Conservation (phyloP, 1,284 basidiomycete species). For the Caloboletus firmus region DNA sequence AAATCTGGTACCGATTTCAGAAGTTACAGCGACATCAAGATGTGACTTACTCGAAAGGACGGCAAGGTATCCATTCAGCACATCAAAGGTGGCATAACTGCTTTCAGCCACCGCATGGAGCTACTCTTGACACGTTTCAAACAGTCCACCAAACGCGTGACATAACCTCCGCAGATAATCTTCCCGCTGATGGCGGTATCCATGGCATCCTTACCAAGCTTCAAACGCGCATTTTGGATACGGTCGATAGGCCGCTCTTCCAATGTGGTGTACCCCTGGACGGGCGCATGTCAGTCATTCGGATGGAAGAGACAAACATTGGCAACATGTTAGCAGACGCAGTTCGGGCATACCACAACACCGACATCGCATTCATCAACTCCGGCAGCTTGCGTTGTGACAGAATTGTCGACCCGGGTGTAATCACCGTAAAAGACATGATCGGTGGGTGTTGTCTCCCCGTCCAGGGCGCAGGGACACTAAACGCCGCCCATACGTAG, state of each 20-base stretch:
- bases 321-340: constrained; percentile 15
- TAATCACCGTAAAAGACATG: constrained; percentile 13
- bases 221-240: not conserved
- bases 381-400: constrained; percentile 8
- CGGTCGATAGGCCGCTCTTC: constrained; percentile 4
- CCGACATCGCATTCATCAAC: constrained; percentile 19
- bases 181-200: constrained; percentile 10
- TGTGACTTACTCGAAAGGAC: not conserved
- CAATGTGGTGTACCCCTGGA: constrained; percentile 7
- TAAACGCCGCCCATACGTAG: not conserved
- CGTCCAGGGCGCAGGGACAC: not conserved
- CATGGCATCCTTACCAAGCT: not conserved
- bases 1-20: constrained; percentile 11
- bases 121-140: not conserved
- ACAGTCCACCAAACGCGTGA: constrained; percentile 11
- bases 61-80: not conserved
- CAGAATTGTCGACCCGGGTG: constrained; percentile 9
- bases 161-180: not conserved
- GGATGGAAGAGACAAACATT: constrained; percentile 3
- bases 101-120: not conserved
- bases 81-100: constrained; percentile 4
- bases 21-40: constrained; percentile 8
- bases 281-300: not conserved
- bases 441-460: constrained; percentile 15
- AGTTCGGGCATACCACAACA: constrained; percentile 20